Evolutionary conservation across 441 rosid species (phyloP).

Genomic region (Pelargonium fulgidum): DNA sequence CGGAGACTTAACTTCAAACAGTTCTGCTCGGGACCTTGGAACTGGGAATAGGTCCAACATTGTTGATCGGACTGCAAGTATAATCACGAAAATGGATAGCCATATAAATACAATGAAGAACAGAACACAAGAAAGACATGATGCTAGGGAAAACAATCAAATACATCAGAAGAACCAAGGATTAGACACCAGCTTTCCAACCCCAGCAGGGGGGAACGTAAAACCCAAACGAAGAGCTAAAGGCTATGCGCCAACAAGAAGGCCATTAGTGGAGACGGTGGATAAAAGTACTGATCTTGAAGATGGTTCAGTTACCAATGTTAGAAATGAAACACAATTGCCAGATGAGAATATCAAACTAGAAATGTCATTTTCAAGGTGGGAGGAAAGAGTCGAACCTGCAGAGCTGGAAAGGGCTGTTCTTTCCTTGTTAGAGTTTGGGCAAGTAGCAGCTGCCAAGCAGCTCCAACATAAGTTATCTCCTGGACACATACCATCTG

Average conservation of each 20-base stretch:
- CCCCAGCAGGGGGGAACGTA: slow-evolving; percentile 36
- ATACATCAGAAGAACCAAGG: slow-evolving; percentile 52
- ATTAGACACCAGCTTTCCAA: slow-evolving; percentile 42
- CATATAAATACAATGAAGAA: slow-evolving; percentile 68
- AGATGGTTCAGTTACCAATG: slow-evolving; percentile 41
- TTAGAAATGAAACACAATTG: slow-evolving; percentile 52
- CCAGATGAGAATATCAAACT: slow-evolving; percentile 60
- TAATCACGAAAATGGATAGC: slow-evolving; percentile 87
- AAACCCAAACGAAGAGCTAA: slow-evolving; percentile 81
- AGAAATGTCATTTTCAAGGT: slow-evolving; percentile 75
- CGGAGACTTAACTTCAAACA: slow-evolving; percentile 45
- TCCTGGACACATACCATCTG: slow-evolving; percentile 66
- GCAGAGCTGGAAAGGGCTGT: slow-evolving; percentile 94
- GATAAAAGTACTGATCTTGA: slow-evolving; percentile 59
- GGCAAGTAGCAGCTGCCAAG: slow-evolving; percentile 92
- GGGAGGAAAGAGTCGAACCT: slow-evolving; percentile 92
- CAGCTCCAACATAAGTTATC: slow-evolving; percentile 93
- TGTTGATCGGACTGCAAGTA: slow-evolving; percentile 75
- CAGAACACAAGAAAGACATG: slow-evolving; percentile 57
- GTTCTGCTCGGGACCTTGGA: slow-evolving; percentile 38
- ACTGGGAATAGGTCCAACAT: slow-evolving; percentile 55
- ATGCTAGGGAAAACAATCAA: slow-evolving; percentile 43
- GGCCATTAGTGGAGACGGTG: slow-evolving; percentile 46
- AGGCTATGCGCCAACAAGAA: slow-evolving; percentile 57
- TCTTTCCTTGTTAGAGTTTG: slow-evolving; percentile 87